Evolutionary conservation across 805 yeast genomes (phyloP), one percentile per base, ranked within the genome.

Genomic region (Candida tibetensis): DNA sequence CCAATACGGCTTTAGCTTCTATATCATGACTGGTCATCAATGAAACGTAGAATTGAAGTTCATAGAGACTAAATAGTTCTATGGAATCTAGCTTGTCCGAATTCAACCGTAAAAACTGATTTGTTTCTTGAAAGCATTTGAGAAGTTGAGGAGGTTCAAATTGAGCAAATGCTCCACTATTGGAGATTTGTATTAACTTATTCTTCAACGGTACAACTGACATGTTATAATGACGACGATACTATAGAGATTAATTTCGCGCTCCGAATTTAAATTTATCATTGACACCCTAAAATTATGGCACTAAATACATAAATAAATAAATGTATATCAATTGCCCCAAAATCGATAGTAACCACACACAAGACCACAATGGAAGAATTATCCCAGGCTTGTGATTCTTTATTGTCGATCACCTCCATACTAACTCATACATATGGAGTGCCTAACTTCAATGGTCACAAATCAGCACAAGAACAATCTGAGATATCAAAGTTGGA

Each of bases 1-100:
- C 85, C 40, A 87, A 71, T 44, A 78, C 64, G 8, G 75, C 60
- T 48, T 82, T 77, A 8, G 96, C 96, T 45, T 81, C 88, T 2
- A 69, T 61, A 53, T 87, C 95, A 40, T 79, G 73, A 35, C 76
- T 69, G n/a, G 83, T 60, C 32, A 67, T 53, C 26, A 90, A 58
- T 4, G 81, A 64, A 13, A 89, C 66, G 51, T 77, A 78, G 58
- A 87, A 86, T 36, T 84, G 80, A 51, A 87, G 72, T 56, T 87
- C 95, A 46, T 81, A 66, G 21, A 90, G 58, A 5, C 75, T 69
- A 55, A 74, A 81, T 26, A 62, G 57, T 37, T 74, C 77, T 36
- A 73, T 59, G n/a, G 77, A 71, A 15, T 65, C 60, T n/a, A 64
- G 47, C 21, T 57, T 36, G 39, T 68, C 67, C 9, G 51, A 41